Conservation (phyloP, 768 basidiomycete species). For the Termitomyces sp. region DNA sequence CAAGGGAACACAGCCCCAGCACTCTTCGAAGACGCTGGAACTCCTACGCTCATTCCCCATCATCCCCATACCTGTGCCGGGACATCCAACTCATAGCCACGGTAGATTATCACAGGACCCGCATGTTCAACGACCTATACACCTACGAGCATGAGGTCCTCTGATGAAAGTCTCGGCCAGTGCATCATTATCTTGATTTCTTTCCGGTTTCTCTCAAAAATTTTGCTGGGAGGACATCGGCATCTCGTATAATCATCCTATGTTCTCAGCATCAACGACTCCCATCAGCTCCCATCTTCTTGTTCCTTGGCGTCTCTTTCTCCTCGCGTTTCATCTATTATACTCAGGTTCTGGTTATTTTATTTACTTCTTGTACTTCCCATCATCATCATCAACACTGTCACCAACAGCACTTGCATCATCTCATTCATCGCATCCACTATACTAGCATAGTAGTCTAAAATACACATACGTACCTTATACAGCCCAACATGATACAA, state of each 20-base stretch:
- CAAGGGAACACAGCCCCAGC: conserved; percentile 15
- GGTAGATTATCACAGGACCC: conserved; percentile 10
- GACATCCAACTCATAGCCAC: conserved; percentile 18
- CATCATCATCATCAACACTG: conserved; percentile 7
- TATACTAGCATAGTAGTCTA: neutral
- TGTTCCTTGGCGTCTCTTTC: conserved; percentile 3
- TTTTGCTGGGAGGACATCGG: conserved; percentile 5
- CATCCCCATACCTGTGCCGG: conserved; percentile 31
- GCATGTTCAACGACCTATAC: conserved; percentile 14
- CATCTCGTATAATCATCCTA: conserved; percentile 4
- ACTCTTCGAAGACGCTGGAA: conserved; percentile 36
- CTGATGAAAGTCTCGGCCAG: neutral
- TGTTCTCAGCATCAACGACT: conserved; percentile 13
- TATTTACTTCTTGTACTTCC: conserved; percentile 6
- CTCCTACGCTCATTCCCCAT: conserved; percentile 44
- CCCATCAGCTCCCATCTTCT: neutral
- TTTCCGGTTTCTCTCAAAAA: conserved; percentile 4
- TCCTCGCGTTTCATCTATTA: conserved; percentile 9
- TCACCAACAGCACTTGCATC: conserved; percentile 7
- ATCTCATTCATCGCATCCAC: conserved; percentile 2
- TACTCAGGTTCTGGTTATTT: conserved; percentile 4
- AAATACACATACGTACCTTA: neutral
- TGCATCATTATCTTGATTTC: neutral
- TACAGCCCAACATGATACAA: neutral
- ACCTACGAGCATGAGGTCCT: neutral